Evolutionary conservation across 2,329 filamentous ascomycete genomes (phyloP).

Genomic region (Cladosporium austrohemisphaericum): DNA sequence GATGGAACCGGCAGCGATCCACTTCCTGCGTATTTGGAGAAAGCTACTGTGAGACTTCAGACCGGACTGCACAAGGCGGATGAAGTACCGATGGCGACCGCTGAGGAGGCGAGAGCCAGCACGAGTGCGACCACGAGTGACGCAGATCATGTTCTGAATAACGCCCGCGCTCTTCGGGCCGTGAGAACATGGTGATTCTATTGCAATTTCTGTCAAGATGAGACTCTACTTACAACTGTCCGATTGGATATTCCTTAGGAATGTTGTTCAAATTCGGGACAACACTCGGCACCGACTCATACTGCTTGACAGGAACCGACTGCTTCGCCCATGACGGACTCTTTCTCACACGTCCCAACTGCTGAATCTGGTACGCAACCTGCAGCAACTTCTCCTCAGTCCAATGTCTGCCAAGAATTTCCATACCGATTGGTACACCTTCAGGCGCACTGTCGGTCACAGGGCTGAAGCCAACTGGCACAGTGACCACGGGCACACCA

Average conservation of each 20-base stretch:
- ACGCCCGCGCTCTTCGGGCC: too few species aligned
- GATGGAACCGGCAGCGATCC: too few species aligned
- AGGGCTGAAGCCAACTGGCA: slow-evolving; percentile 53
- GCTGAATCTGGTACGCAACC: slow-evolving; percentile 52
- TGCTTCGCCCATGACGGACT: slow-evolving; percentile 46
- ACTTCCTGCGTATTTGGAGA: too few species aligned
- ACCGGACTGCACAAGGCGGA: too few species aligned
- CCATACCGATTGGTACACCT: slow-evolving; percentile 62
- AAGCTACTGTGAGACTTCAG: too few species aligned
- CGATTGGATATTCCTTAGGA: slow-evolving; percentile 47
- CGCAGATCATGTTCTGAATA: too few species aligned
- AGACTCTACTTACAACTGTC: slow-evolving; percentile 21
- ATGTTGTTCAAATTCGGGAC: slow-evolving; percentile 43
- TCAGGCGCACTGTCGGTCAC: slow-evolving; percentile 47
- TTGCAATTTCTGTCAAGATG: too few species aligned
- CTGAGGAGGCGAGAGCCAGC: too few species aligned
- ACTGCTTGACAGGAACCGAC: slow-evolving; percentile 38
- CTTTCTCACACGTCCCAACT: slow-evolving; percentile 44
- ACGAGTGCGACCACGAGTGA: too few species aligned
- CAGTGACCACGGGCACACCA: slow-evolving; percentile 51
- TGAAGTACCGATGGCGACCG: too few species aligned
- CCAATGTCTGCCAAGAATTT: slow-evolving; percentile 58
- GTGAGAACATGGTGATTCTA: too few species aligned
- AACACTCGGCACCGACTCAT: slow-evolving; percentile 44
- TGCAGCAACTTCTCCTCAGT: slow-evolving; percentile 52